Conservation (phyloP, 768 basidiomycete species). For the Tulasnella sp. region DNA sequence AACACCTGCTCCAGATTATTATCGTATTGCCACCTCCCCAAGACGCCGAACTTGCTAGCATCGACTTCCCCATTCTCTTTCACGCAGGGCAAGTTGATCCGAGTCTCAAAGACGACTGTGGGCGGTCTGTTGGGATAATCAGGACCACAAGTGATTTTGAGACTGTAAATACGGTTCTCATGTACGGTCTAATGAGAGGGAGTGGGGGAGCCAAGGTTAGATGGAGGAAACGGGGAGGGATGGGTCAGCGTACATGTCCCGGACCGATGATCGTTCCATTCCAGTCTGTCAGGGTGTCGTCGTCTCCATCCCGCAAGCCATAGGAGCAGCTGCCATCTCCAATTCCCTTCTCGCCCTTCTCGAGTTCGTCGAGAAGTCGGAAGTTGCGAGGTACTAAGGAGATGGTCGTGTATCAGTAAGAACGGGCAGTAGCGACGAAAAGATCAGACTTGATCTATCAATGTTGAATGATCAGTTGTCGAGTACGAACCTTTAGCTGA, state of each 20-base stretch:
- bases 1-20: constrained; percentile 81
- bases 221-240: neutral
- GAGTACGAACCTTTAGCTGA: neutral
- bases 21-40: constrained; percentile 65
- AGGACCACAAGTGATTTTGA: constrained; percentile 79
- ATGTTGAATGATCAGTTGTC: neutral
- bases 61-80: constrained; percentile 75
- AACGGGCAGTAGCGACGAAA: neutral
- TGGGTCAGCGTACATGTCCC: constrained; percentile 64
- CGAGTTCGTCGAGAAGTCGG: constrained; percentile 92
- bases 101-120: constrained; percentile 72
- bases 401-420: neutral
- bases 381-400: constrained; percentile 87
- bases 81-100: constrained; percentile 93
- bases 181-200: constrained; percentile 81
- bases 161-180: constrained; percentile 96
- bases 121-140: constrained; percentile 73
- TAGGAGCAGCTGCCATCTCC: constrained; percentile 98
- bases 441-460: neutral
- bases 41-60: constrained; percentile 56
- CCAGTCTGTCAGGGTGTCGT: constrained; percentile 97
- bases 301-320: constrained; percentile 89
- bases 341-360: constrained; percentile 99
- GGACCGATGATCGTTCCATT: constrained; percentile 99
- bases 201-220: neutral